Evolutionary conservation across 192 early-diverging fungal genomes (phyloP).

Genomic region (Coemansia sp.): DNA sequence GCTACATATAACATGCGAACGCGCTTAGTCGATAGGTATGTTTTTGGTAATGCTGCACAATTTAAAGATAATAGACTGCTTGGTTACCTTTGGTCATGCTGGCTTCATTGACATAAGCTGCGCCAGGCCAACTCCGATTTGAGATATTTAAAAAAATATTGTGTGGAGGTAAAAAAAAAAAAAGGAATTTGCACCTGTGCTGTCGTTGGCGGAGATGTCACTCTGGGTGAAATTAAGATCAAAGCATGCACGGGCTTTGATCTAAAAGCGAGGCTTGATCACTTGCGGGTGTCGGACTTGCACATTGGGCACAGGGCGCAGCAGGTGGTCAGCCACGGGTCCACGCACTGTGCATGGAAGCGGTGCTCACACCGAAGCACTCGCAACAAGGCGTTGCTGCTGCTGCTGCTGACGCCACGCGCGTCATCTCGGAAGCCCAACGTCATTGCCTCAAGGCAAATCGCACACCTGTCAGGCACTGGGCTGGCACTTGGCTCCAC

Average conservation of each 20-base stretch:
- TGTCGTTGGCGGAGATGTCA: too few species aligned
- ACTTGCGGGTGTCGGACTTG: constrained; percentile 20
- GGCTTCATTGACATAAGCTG: not conserved
- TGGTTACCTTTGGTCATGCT: constrained; percentile 26
- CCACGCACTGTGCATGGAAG: constrained; percentile 52
- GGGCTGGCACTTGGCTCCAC: not conserved
- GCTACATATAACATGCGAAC: constrained; percentile 5
- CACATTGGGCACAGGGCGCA: constrained; percentile 48
- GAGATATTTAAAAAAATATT: not conserved
- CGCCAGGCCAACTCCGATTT: not conserved
- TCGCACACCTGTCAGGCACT: constrained; percentile 19
- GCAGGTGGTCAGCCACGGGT: constrained; percentile 47
- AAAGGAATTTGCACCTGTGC: not conserved
- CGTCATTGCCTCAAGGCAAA: constrained; percentile 30
- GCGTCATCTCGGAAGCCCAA: not conserved
- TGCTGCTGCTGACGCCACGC: not conserved
- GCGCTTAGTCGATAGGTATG: not conserved
- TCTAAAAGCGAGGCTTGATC: not conserved
- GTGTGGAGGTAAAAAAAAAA: too few species aligned
- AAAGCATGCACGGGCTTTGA: too few species aligned
- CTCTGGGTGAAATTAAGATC: too few species aligned
- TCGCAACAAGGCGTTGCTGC: constrained; percentile 14
- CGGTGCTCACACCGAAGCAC: constrained; percentile 37
- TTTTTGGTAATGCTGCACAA: not conserved
- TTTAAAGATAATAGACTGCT: not conserved